Evolutionary conservation across 306 rosid genomes (phyloP).

Genomic region (Glycine tomentella): DNA sequence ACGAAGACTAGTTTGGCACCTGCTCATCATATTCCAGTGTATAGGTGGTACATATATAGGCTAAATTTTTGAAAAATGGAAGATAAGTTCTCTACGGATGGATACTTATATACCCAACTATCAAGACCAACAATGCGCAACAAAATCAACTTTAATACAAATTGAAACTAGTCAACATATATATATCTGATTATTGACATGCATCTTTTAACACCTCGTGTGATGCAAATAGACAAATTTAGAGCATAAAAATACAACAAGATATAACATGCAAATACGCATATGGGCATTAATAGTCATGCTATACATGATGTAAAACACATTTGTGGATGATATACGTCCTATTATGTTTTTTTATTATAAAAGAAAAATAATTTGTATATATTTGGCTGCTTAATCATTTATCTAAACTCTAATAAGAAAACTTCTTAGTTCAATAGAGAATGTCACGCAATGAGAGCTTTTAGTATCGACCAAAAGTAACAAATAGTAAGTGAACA

Average conservation of each 20-base stretch:
- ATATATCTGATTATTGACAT: too few species aligned
- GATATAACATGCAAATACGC: not conserved
- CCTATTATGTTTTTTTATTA: not conserved
- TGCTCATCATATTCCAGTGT: too few species aligned
- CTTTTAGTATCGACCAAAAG: constrained; percentile 2
- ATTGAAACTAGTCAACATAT: too few species aligned
- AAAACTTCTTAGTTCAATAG: not conserved
- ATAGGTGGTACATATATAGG: too few species aligned
- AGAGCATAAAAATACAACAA: not conserved
- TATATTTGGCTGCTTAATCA: not conserved
- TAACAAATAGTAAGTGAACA: not conserved
- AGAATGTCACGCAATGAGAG: not conserved
- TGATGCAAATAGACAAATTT: too few species aligned
- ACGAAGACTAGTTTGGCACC: too few species aligned
- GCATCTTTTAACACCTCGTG: too few species aligned
- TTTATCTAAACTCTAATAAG: not conserved
- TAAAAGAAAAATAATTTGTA: not conserved
- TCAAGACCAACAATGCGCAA: too few species aligned
- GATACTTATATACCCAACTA: too few species aligned
- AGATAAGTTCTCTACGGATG: too few species aligned
- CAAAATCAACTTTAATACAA: too few species aligned
- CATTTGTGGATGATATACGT: not conserved
- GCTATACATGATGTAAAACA: not conserved
- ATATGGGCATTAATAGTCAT: not conserved
- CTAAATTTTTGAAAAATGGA: too few species aligned